A percentile compares a stretch with the other conserved stretches of the same genome.
Evolutionary conservation across 768 basidiomycete genomes (phyloP).

Genomic region (Phaeotremella fagi): DNA sequence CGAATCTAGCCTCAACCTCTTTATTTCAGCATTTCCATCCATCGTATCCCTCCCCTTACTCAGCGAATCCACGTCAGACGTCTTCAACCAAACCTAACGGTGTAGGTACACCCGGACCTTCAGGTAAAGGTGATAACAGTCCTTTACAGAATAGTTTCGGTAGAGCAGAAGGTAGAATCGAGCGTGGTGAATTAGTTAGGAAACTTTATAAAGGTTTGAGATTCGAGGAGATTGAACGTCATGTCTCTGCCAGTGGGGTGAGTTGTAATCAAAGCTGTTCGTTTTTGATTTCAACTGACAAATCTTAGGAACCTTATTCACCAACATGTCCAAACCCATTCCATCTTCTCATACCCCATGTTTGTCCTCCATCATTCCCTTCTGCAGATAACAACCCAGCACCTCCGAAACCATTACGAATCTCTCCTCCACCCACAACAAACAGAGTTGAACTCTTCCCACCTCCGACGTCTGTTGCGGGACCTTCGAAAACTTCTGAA

Average conservation of each 20-base stretch:
- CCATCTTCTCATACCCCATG: constrained; percentile 38
- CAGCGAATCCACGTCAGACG: constrained; percentile 12
- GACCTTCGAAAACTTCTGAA: constrained; percentile 10
- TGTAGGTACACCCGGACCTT: constrained; percentile 5
- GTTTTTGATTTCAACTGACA: not conserved
- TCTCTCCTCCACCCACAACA: constrained; percentile 17
- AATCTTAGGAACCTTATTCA: constrained; percentile 22
- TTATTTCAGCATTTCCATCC: constrained; percentile 43
- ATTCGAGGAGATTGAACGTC: constrained; percentile 42
- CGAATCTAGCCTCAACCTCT: constrained; percentile 34
- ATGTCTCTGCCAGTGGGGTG: constrained; percentile 34
- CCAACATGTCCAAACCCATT: constrained; percentile 40
- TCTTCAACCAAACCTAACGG: constrained; percentile 11
- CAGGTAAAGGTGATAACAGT: not conserved
- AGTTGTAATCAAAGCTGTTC: constrained; percentile 6
- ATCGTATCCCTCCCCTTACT: constrained; percentile 18
- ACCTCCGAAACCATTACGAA: constrained; percentile 8
- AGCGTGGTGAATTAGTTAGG: constrained; percentile 40
- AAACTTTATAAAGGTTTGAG: constrained; percentile 43
- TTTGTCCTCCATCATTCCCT: constrained; percentile 29
- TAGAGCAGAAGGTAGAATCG: constrained; percentile 23
- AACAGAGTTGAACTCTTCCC: constrained; percentile 29
- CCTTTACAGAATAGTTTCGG: constrained; percentile 26
- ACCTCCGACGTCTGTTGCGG: constrained; percentile 11
- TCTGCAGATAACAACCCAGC: constrained; percentile 29